Evolutionary conservation across 1,139 yeast genomes (phyloP).

Genomic region (Yamadazyma atlantica): DNA sequence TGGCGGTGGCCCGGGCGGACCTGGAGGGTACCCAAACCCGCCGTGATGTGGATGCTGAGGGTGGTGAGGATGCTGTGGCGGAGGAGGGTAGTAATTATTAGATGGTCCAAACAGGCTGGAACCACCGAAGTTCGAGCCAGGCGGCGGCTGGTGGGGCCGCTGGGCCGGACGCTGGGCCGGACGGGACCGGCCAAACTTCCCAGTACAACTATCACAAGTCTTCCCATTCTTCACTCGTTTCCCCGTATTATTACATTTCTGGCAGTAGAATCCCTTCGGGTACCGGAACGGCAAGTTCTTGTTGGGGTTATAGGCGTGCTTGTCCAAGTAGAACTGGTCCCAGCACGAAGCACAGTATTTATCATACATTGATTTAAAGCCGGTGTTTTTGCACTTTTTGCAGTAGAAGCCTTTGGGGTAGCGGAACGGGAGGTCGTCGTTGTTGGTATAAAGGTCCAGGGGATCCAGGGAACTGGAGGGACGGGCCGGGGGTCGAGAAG

Average conservation of each 20-base stretch:
- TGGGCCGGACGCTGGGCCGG: conserved; percentile 22
- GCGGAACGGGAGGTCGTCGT: conserved; percentile 55
- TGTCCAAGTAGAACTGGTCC: conserved; percentile 28
- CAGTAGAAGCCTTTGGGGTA: conserved; percentile 39
- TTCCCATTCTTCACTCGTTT: conserved; percentile 60
- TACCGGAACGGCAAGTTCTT: conserved; percentile 45
- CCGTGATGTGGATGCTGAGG: conserved; percentile 9
- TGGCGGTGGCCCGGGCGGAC: conserved; percentile 3
- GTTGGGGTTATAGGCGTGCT: conserved; percentile 41
- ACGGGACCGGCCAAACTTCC: conserved; percentile 49
- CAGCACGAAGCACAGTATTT: conserved; percentile 39
- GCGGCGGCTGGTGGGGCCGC: too few species aligned
- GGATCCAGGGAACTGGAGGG: conserved; percentile 5
- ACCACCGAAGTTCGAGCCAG: too few species aligned
- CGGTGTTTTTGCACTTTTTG: conserved; percentile 42
- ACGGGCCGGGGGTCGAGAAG: too few species aligned
- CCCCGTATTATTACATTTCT: conserved; percentile 77
- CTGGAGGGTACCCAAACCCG: conserved; percentile 7
- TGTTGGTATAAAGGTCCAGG: conserved; percentile 27
- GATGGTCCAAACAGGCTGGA: conserved; percentile 19
- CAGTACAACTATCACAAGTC: conserved; percentile 74
- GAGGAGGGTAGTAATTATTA: conserved; percentile 14
- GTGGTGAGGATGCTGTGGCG: conserved; percentile 12
- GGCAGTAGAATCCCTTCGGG: conserved; percentile 62
- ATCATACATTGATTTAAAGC: conserved; percentile 31